A percentile compares a stretch with the other conserved stretches of the same genome.
phyloP scores from a whole-genome alignment of 2,329 filamentous ascomycete species.

The Aureobasidium melanogenum region DNA sequence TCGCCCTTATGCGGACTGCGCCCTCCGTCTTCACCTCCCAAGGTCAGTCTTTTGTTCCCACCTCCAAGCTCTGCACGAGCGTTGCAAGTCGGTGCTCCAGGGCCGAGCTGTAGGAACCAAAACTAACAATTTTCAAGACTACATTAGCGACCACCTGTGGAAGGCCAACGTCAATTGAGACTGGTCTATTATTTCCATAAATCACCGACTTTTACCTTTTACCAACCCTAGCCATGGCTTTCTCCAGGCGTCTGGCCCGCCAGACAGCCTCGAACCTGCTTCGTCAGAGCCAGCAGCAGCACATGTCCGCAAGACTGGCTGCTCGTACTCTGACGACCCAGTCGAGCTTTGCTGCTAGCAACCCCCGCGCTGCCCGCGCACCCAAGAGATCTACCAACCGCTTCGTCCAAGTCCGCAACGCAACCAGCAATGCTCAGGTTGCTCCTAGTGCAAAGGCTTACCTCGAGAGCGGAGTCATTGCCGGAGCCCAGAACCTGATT shows the following conservation, averaged over 20 bases:
- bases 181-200: background rate
- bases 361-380: conserved; percentile 2
- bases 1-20: conserved; percentile 37
- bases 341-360: conserved; percentile 11
- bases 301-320: conserved; percentile 16
- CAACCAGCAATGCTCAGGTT: conserved; percentile 45
- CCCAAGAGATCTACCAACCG: conserved; percentile 12
- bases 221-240: conserved; percentile 22
- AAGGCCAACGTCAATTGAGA: conserved; percentile 56
- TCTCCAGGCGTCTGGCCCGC: conserved; percentile 25
- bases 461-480: conserved; percentile 77
- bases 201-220: background rate
- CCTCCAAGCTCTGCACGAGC: conserved; percentile 5
- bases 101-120: background rate
- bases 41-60: conserved; percentile 31
- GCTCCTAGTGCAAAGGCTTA: conserved; percentile 80
- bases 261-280: conserved; percentile 23
- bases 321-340: conserved; percentile 23
- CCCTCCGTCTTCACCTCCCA: conserved; percentile 45
- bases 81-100: background rate
- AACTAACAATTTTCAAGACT: conserved; percentile 36
- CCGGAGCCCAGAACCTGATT: conserved; percentile 64
- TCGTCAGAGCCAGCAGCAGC: conserved; percentile 19
- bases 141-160: conserved; percentile 63
- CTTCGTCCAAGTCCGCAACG: conserved; percentile 17